Percentiles rank a stretch among this genome's conserved stretches.
Evolutionary conservation across 225 moss, liverwort and hornwort genomes (phyloP).

Genomic region (Antitrichia curtipendula): DNA sequence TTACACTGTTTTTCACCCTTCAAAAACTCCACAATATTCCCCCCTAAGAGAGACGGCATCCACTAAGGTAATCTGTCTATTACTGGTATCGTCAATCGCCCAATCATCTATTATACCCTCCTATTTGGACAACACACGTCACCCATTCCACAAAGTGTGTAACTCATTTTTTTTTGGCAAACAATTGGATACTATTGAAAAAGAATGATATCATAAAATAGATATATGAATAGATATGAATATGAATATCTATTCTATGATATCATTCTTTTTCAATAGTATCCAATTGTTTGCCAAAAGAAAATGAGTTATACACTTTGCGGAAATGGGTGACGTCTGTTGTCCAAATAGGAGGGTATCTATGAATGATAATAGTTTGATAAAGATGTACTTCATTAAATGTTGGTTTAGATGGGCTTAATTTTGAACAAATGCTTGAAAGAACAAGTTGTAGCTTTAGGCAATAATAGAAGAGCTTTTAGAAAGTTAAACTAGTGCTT

Average conservation of each 20-base stretch:
- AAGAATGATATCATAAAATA: background rate
- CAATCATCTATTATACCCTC: background rate
- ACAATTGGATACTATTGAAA: background rate
- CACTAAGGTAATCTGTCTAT: too few species aligned
- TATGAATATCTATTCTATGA: too few species aligned
- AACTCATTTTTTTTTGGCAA: background rate
- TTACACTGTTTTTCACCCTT: background rate
- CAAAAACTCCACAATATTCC: background rate
- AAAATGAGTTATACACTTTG: too few species aligned
- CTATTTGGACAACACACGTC: background rate
- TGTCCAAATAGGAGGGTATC: too few species aligned
- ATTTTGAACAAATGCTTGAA: background rate
- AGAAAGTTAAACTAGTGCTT: background rate
- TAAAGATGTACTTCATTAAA: too few species aligned
- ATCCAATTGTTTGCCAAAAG: too few species aligned
- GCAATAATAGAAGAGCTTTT: background rate
- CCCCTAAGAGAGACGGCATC: too few species aligned
- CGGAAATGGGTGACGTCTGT: too few species aligned
- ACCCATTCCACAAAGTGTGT: rapidly evolving
- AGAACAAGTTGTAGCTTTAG: background rate
- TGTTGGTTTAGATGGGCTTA: background rate
- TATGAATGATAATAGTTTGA: rapidly evolving
- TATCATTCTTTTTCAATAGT: too few species aligned
- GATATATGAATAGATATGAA: too few species aligned
- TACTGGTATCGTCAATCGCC: background rate